Base-by-base conservation (phyloP, 1,139 yeast genomes). In the Yamadazyma epiphylla region DNA sequence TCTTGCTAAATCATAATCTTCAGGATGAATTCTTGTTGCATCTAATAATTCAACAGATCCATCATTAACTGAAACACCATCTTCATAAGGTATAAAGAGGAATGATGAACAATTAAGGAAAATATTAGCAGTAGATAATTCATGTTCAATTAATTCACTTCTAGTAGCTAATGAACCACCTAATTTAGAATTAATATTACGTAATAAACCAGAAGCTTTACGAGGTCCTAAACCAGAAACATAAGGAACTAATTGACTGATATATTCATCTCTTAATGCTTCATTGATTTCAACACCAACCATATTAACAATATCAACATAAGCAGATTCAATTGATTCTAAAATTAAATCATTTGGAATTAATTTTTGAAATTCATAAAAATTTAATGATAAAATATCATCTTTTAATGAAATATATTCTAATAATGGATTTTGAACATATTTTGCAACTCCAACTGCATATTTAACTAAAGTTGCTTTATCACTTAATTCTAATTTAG, bases 21-120 rank as follows among this genome's bases (percentile, higher is more conserved):
- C 97, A 4, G 98, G 98, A 49, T 91, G 99, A 27, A 94, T 88
- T 61, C 98, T 77, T 0, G 98, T 91, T 22, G 94, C 89, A 58
- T 91, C 99, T 42, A 91, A 69, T 30, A 85, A 68, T 49, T 91
- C 97, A 24, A 84, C 75, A 24, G 79, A 45, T 58, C 80, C 45
- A 70, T 82, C 78, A 36, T 69, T 64, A 25, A 62, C 53, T 38
- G 70, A 48, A 14, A 56, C 49, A 11, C 59, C 53, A 36, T 78
- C 85, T 29, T 73, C 77, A 56, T 79, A 80, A 1, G 95, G 91
- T 40, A 91, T 82, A 47, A 78, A 78, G 53, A 91, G 64, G 64
- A 91, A 91, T 19, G 95, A 84, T 0, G 97, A 87, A 53, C 96
- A 87, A 55, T 91, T 91, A 62, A 88, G 75, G 58, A 91, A 94